These are phyloP conservation scores for Candida maris DNA, from an alignment of 805 yeast species.

Conservation along the genomic window DNA sequence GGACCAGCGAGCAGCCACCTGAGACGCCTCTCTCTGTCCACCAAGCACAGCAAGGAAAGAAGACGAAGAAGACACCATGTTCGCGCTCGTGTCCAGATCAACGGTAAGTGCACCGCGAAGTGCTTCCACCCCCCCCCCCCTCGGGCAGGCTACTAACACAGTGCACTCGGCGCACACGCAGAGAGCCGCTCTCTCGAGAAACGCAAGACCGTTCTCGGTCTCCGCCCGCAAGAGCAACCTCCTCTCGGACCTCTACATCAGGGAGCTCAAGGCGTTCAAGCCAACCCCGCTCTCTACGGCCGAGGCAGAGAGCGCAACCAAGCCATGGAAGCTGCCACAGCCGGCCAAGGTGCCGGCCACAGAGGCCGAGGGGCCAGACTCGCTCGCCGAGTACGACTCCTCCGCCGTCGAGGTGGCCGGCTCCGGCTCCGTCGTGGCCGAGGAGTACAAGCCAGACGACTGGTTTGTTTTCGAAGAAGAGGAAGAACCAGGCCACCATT, in stretches of 20 bases:
- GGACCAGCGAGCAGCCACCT: too few relatives aligned
- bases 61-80: slow-evolving; percentile 11
- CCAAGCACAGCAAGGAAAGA: too few relatives aligned
- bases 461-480: slow-evolving; percentile 81
- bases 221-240: slow-evolving; percentile 42
- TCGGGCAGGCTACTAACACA: neutral
- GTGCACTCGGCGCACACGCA: neutral
- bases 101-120: slow-evolving; percentile 17
- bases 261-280: slow-evolving; percentile 85
- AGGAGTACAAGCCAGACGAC: slow-evolving; percentile 55
- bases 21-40: too few relatives aligned
- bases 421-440: slow-evolving; percentile 42
- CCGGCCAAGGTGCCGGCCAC: slow-evolving; percentile 72
- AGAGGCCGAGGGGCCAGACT: slow-evolving; percentile 65
- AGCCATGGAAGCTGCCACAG: slow-evolving; percentile 78
- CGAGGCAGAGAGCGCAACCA: slow-evolving; percentile 75
- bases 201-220: slow-evolving; percentile 26
- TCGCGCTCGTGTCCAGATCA: slow-evolving; percentile 20
- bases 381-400: slow-evolving; percentile 64
- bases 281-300: slow-evolving; percentile 69
- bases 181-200: slow-evolving; percentile 22
- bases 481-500: slow-evolving; percentile 48
- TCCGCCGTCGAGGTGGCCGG: slow-evolving; percentile 72
- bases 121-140: neutral
- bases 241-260: slow-evolving; percentile 79